Conservation (phyloP, 1,139 yeast genomes). For the Suhomyces wounanorum region DNA sequence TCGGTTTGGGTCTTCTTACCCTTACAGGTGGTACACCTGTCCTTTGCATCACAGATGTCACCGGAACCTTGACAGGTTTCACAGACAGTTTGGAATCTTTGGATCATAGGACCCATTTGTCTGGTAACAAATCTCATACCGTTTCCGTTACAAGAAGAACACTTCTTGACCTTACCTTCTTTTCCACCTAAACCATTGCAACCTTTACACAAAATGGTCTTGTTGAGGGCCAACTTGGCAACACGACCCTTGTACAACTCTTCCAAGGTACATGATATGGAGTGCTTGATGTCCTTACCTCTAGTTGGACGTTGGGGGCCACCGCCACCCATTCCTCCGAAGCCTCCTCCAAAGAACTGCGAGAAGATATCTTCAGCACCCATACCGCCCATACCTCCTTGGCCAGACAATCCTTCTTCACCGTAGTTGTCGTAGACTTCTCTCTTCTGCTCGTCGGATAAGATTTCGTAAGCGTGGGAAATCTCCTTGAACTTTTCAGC, state of each 20-base stretch:
- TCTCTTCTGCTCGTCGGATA: conserved; percentile 87
- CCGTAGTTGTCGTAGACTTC: conserved; percentile 88
- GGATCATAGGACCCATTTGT: conserved; percentile 99
- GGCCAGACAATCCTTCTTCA: conserved; percentile 83
- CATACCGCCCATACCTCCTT: conserved; percentile 73
- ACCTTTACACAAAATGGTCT: conserved; percentile 80
- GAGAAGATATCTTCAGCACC: conserved; percentile 88
- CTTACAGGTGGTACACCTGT: conserved; percentile 81
- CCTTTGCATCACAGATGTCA: conserved; percentile 83
- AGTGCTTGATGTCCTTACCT: conserved; percentile 90
- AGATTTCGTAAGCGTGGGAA: conserved; percentile 85
- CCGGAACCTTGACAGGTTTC: conserved; percentile 93
- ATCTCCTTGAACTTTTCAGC: conserved; percentile 95
- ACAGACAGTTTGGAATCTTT: conserved; percentile 95
- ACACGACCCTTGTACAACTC: conserved; percentile 95
- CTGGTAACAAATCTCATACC: conserved; percentile 93
- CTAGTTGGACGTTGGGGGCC: conserved; percentile 83
- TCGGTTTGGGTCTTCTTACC: conserved; percentile 89
- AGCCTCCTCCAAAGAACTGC: conserved; percentile 85
- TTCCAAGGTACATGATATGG: conserved; percentile 82
- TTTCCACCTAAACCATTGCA: conserved; percentile 98
- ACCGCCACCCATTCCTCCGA: conserved; percentile 55
- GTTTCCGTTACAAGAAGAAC: conserved; percentile 83
- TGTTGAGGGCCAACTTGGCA: conserved; percentile 89
- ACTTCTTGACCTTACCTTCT: conserved; percentile 84